Evolutionary conservation across 306 rosid species (phyloP).

Genomic region (Abrus precatorius): DNA sequence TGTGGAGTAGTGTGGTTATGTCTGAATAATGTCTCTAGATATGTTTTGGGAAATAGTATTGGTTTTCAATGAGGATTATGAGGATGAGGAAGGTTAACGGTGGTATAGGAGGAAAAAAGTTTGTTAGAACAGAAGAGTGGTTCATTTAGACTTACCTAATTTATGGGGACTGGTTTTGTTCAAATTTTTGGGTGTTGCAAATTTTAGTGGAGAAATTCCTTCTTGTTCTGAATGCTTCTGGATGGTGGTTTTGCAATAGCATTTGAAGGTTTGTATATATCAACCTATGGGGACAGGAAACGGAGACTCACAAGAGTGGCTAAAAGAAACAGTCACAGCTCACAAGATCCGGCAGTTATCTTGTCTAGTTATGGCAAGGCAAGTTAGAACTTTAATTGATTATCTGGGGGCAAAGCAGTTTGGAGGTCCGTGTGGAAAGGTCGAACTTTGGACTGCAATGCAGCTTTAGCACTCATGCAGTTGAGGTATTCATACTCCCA

Average conservation of each 20-base stretch:
- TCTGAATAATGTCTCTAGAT: neutral
- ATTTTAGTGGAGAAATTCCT: neutral
- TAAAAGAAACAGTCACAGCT: neutral
- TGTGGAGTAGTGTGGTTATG: conserved; percentile 20
- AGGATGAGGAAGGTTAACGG: neutral
- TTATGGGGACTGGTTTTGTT: neutral
- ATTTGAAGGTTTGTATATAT: neutral
- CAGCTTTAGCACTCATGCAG: neutral
- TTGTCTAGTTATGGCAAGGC: neutral
- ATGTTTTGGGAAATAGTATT: conserved; percentile 5
- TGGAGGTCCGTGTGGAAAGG: neutral
- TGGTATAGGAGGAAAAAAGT: neutral
- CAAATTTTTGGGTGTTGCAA: neutral
- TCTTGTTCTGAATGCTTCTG: neutral
- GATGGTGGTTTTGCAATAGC: neutral
- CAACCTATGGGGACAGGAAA: neutral
- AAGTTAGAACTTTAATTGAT: neutral
- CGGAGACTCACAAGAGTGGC: neutral
- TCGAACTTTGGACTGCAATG: neutral
- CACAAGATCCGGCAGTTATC: neutral
- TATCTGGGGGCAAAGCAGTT: conserved; percentile 1
- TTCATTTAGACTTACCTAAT: neutral
- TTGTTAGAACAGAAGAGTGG: neutral
- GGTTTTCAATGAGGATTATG: conserved; percentile 3
- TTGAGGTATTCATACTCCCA: neutral